Percentiles rank a stretch among this genome's conserved stretches.
phyloP scores from a whole-genome alignment of 2,329 filamentous ascomycete genomes.

The Botrytis fabae region DNA sequence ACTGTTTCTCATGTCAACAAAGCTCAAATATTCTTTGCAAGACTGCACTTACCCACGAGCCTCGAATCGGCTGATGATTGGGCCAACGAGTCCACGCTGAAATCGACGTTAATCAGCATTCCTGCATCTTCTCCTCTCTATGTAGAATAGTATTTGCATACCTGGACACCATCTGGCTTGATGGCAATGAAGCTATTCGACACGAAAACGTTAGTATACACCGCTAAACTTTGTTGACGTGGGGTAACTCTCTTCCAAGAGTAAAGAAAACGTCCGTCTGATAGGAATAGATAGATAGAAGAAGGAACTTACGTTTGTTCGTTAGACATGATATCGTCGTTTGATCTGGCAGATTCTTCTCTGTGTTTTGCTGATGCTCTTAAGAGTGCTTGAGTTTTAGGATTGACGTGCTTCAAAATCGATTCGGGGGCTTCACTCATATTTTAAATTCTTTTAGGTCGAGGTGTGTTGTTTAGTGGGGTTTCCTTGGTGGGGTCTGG shows the following conservation, averaged over 20 bases:
- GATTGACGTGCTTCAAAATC: constrained; percentile 49
- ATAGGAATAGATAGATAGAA: not conserved
- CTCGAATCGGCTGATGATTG: constrained; percentile 99
- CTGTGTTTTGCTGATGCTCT: constrained; percentile 41
- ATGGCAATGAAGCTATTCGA: constrained; percentile 92
- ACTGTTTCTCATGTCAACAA: constrained; percentile 50
- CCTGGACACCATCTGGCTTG: constrained; percentile 99
- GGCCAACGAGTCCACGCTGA: constrained; percentile 94
- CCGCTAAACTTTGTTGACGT: constrained; percentile 28
- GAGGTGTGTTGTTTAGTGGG: constrained; percentile 28
- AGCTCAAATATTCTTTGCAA: not conserved
- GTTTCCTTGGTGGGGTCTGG: constrained; percentile 22
- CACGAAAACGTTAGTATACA: constrained; percentile 36
- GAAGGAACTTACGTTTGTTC: constrained; percentile 73
- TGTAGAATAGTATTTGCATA: constrained; percentile 48
- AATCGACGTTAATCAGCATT: constrained; percentile 27
- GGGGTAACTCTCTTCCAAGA: constrained; percentile 7
- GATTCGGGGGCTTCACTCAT: constrained; percentile 38
- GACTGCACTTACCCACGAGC: constrained; percentile 72
- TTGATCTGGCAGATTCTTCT: constrained; percentile 40
- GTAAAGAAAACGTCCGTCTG: not conserved
- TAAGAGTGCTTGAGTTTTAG: constrained; percentile 49
- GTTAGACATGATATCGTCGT: constrained; percentile 58
- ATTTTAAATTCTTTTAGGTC: constrained; percentile 27
- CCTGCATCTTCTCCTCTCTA: not conserved